A percentile compares a stretch with the other conserved stretches of the same genome.
These are phyloP conservation scores for Penicillium ucsense DNA, from an alignment of 495 filamentous ascomycete species.

Conservation along the genomic window DNA sequence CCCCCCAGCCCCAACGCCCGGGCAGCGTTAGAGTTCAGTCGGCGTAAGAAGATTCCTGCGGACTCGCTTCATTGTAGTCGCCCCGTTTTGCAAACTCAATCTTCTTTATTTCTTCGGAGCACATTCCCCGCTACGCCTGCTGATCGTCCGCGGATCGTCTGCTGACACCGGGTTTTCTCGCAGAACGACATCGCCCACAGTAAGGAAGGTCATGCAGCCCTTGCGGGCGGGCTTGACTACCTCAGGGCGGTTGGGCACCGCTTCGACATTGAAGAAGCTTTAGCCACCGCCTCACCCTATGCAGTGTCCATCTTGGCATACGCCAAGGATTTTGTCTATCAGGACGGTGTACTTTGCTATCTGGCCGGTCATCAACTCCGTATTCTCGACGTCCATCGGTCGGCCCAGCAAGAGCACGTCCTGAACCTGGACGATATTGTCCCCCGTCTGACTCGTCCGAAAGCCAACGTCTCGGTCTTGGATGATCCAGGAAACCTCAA, in stretches of 20 bases:
- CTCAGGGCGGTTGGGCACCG: conserved; percentile 48
- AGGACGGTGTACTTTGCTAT: conserved; percentile 55
- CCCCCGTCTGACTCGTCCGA: conserved; percentile 16
- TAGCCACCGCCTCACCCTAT: conserved; percentile 54
- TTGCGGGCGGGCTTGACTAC: conserved; percentile 34
- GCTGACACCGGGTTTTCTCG: background rate
- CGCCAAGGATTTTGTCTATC: conserved; percentile 52
- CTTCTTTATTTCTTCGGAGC: background rate
- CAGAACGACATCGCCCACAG: conserved; percentile 47
- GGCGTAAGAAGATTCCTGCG: too few relatives aligned
- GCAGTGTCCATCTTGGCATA: conserved; percentile 49
- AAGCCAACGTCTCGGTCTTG: background rate
- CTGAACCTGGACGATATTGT: conserved; percentile 45
- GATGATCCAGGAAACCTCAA: conserved; percentile 39
- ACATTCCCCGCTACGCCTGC: background rate
- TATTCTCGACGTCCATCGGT: conserved; percentile 50
- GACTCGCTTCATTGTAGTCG: too few relatives aligned
- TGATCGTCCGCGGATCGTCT: background rate
- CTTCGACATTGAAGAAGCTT: conserved; percentile 51
- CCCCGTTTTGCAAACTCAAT: background rate
- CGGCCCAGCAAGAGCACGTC: conserved; percentile 43
- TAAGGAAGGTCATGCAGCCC: conserved; percentile 47
- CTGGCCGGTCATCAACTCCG: conserved; percentile 47
- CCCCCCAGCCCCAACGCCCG: background rate
- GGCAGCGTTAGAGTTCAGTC: too few relatives aligned